These are phyloP conservation scores for Tolypocladium ovalisporum DNA, from an alignment of 2,329 filamentous ascomycete species.

Conservation along the genomic window DNA sequence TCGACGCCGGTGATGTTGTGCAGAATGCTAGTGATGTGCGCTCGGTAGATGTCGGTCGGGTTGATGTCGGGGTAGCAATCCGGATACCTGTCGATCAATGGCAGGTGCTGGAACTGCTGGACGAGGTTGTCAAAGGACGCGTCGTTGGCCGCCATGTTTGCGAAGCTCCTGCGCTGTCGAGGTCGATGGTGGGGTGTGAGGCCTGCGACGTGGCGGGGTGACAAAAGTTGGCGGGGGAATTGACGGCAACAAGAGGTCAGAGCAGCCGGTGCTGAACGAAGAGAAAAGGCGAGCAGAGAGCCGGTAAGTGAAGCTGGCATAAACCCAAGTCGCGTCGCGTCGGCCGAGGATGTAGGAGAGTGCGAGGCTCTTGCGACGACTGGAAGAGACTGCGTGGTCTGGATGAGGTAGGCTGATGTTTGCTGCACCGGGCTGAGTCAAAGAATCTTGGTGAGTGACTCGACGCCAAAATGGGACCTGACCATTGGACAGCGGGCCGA, in stretches of 20 bases:
- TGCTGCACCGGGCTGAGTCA: neutral
- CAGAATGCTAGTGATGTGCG: constrained; percentile 5
- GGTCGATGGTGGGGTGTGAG: neutral
- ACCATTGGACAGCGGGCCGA: neutral
- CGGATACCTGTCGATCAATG: constrained; percentile 2
- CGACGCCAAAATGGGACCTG: neutral
- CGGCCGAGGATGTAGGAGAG: neutral
- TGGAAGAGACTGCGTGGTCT: neutral
- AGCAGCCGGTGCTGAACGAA: constrained; percentile 2
- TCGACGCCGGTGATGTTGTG: constrained; percentile 5
- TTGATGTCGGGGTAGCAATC: constrained; percentile 5
- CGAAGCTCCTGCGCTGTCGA: neutral
- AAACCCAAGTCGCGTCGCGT: neutral
- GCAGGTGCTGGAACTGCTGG: constrained; percentile 2
- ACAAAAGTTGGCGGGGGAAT: neutral
- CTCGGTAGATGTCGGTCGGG: constrained; percentile 4
- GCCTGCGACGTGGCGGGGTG: neutral
- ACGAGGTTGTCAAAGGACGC: constrained; percentile 2
- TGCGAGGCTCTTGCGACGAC: neutral
- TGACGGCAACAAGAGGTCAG: neutral
- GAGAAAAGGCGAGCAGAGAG: neutral
- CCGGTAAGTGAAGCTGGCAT: neutral
- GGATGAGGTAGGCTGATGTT: neutral
- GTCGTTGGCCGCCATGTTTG: constrained; percentile 3
- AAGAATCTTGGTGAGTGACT: neutral